phyloP scores from a whole-genome alignment of 352 stramenopile species.

The Globisporangium camurandrum region DNA sequence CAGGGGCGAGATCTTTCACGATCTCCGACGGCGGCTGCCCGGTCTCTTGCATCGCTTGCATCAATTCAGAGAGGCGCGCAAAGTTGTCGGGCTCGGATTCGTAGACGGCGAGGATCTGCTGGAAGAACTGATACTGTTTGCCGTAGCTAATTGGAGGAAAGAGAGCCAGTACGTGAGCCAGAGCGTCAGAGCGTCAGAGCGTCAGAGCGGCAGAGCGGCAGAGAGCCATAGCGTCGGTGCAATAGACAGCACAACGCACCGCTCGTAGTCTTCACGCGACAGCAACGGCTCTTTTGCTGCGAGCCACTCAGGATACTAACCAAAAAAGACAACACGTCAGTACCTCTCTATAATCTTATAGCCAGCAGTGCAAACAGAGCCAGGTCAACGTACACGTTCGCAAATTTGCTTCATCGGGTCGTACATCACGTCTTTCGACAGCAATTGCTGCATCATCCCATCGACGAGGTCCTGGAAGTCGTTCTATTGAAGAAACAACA shows the following conservation, averaged over 20 bases:
- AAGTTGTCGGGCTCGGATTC: slow-evolving; percentile 97
- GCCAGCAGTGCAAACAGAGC: not conserved
- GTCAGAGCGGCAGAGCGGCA: not conserved
- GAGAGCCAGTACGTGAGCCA: not conserved
- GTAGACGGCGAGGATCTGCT: slow-evolving; percentile 95
- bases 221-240: not conserved
- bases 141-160: slow-evolving; percentile 61
- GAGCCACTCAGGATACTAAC: slow-evolving; percentile 95
- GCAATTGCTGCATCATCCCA: slow-evolving; percentile 97
- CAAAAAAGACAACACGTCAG: not conserved
- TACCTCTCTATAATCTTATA: not conserved
- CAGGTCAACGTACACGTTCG: slow-evolving; percentile 53
- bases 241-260: slow-evolving; percentile 18
- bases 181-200: not conserved
- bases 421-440: slow-evolving; percentile 99
- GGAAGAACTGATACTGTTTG: slow-evolving; percentile 97
- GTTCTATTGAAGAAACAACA: slow-evolving; percentile 40
- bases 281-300: slow-evolving; percentile 89
- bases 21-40: slow-evolving; percentile 96
- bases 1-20: slow-evolving; percentile 97
- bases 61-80: slow-evolving; percentile 91
- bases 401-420: slow-evolving; percentile 95
- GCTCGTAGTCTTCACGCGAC: slow-evolving; percentile 88
- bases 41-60: slow-evolving; percentile 94
- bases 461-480: slow-evolving; percentile 93